Conservation (phyloP, 2,329 filamentous ascomycete species). For the Colletotrichum plurivorum region DNA sequence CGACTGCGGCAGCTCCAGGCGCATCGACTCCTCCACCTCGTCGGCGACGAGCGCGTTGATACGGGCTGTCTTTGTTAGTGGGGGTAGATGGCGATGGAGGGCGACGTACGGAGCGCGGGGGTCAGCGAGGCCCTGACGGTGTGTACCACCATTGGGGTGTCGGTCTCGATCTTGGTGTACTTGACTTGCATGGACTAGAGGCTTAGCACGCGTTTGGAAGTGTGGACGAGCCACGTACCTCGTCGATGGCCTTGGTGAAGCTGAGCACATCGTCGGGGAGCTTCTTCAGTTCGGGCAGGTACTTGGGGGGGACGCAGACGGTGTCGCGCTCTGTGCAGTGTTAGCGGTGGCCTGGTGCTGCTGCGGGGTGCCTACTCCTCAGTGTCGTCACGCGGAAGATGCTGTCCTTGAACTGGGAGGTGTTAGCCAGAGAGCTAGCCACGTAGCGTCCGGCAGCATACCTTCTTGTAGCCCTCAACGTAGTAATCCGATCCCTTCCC, state of each 20-base stretch:
- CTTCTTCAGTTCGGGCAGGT: conserved; percentile 49
- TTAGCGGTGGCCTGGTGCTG: background rate
- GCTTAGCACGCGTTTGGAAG: background rate
- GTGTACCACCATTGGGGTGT: conserved; percentile 45
- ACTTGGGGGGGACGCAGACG: conserved; percentile 49
- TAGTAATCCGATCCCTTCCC: conserved; percentile 21
- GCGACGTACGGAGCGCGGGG: conserved; percentile 47
- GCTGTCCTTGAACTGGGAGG: conserved; percentile 48
- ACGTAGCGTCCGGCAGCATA: background rate
- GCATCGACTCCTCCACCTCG: conserved; percentile 53
- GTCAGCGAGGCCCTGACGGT: conserved; percentile 51
- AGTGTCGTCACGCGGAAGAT: conserved; percentile 49
- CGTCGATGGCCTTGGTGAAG: conserved; percentile 45
- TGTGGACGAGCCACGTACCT: conserved; percentile 34
- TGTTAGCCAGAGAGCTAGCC: background rate
- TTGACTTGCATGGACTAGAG: conserved; percentile 48
- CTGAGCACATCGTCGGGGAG: conserved; percentile 50
- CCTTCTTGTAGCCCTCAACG: conserved; percentile 31
- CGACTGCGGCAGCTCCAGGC: conserved; percentile 51
- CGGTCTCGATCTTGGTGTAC: conserved; percentile 50
- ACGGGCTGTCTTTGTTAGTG: conserved; percentile 41
- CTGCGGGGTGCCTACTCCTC: conserved; percentile 34
- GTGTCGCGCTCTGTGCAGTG: conserved; percentile 42
- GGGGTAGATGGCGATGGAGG: no score
- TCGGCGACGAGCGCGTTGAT: conserved; percentile 51